phyloP scores from a whole-genome alignment of 176 grass and related monocot species.

The Rhynchospora tenuis region DNA sequence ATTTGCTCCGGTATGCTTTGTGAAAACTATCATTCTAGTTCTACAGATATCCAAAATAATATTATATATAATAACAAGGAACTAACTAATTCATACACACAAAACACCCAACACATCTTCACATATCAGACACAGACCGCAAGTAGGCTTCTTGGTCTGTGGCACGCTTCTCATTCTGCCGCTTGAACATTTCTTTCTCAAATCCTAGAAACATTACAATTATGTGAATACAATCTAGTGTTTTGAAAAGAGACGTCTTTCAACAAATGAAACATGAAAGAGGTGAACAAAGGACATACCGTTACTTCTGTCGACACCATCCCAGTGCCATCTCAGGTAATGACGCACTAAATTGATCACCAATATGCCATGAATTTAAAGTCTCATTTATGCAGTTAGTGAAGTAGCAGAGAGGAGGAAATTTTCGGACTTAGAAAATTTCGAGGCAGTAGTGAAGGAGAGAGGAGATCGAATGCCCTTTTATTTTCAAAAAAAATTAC shows the following conservation, averaged over 20 bases:
- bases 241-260: conserved; percentile 1
- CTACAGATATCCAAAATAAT: background rate
- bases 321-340: conserved; percentile 57
- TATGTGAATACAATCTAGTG: background rate
- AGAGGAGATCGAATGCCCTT: no score
- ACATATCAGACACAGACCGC: conserved; percentile 95
- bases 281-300: conserved; percentile 38
- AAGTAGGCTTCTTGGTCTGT: conserved; percentile 77
- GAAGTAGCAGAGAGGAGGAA: no score
- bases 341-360: background rate
- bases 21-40: background rate
- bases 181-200: conserved; percentile 84
- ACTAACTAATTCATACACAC: background rate
- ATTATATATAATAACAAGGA: background rate
- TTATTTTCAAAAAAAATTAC: no score
- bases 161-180: conserved; percentile 76
- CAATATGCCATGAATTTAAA: background rate
- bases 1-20: background rate
- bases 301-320: conserved; percentile 85
- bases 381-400: background rate
- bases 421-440: no score
- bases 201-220: conserved; percentile 41
- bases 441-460: no score
- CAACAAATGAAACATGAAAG: background rate
- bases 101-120: background rate